Conservation (phyloP, 768 basidiomycete genomes). For the Tulasnella sp. region DNA sequence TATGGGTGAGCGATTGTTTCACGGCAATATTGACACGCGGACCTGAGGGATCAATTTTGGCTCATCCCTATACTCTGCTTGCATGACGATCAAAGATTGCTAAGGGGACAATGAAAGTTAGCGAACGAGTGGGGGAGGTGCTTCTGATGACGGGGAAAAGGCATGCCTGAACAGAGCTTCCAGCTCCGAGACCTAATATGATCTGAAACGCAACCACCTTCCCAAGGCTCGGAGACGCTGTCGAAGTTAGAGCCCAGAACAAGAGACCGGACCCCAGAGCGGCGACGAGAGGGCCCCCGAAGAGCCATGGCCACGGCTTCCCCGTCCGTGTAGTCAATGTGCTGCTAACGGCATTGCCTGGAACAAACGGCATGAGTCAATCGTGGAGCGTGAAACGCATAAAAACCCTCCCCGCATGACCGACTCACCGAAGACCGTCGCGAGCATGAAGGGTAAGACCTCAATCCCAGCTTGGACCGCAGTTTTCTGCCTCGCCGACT, state of each 20-base stretch:
- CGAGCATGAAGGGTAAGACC: constrained; percentile 27
- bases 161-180: constrained; percentile 24
- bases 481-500: constrained; percentile 23
- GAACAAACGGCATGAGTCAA: no score
- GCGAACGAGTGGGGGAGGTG: no score
- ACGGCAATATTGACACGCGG: background rate
- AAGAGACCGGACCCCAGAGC: constrained; percentile 28
- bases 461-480: constrained; percentile 28
- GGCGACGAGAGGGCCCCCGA: constrained; percentile 24
- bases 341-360: background rate
- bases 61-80: constrained; percentile 27
- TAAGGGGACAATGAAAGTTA: constrained; percentile 21
- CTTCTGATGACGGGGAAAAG: no score
- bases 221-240: background rate
- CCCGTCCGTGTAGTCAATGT: constrained; percentile 17
- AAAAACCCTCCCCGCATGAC: constrained; percentile 24
- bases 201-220: constrained; percentile 30
- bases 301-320: constrained; percentile 25
- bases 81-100: constrained; percentile 30
- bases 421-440: constrained; percentile 26
- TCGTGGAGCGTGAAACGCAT: no score
- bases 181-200: constrained; percentile 30
- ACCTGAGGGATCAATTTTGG: constrained; percentile 26
- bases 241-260: constrained; percentile 12
- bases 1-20: background rate